Evolutionary conservation across 2,329 filamentous ascomycete species (phyloP).

Genomic region (Beauveria varroae): DNA sequence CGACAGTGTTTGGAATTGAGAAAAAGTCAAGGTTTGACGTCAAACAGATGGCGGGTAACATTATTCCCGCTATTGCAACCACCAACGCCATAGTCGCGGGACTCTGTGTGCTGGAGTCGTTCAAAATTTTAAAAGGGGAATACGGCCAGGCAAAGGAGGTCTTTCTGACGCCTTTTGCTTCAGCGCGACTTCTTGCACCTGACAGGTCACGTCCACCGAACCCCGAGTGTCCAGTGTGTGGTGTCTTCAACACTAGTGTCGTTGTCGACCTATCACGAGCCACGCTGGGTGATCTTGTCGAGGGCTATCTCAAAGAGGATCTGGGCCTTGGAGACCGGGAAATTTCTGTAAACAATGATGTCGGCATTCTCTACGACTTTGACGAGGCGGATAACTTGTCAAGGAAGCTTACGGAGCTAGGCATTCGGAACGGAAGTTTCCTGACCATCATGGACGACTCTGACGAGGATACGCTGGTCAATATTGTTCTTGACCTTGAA

Average conservation of each 20-base stretch:
- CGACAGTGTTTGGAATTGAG: constrained; percentile 82
- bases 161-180: constrained; percentile 66
- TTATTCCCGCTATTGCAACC: constrained; percentile 95
- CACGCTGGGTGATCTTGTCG: constrained; percentile 72
- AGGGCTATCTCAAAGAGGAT: constrained; percentile 60
- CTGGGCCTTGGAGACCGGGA: constrained; percentile 73
- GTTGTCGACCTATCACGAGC: constrained; percentile 62
- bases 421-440: constrained; percentile 67
- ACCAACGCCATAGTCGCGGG: constrained; percentile 95
- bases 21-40: constrained; percentile 88
- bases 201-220: constrained; percentile 59
- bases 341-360: constrained; percentile 67
- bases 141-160: constrained; percentile 70
- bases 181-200: constrained; percentile 50
- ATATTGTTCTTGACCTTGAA: constrained; percentile 66
- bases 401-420: constrained; percentile 73
- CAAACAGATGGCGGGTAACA: constrained; percentile 99
- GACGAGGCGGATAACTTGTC: constrained; percentile 80
- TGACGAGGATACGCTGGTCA: constrained; percentile 65
- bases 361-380: constrained; percentile 76
- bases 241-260: constrained; percentile 60
- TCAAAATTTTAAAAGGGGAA: constrained; percentile 76
- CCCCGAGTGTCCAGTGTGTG: constrained; percentile 75
- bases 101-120: constrained; percentile 83
- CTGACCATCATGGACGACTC: constrained; percentile 81